Evolutionary conservation across 2,329 filamentous ascomycete species (phyloP).

Genomic region (Colletotrichum trifolii): DNA sequence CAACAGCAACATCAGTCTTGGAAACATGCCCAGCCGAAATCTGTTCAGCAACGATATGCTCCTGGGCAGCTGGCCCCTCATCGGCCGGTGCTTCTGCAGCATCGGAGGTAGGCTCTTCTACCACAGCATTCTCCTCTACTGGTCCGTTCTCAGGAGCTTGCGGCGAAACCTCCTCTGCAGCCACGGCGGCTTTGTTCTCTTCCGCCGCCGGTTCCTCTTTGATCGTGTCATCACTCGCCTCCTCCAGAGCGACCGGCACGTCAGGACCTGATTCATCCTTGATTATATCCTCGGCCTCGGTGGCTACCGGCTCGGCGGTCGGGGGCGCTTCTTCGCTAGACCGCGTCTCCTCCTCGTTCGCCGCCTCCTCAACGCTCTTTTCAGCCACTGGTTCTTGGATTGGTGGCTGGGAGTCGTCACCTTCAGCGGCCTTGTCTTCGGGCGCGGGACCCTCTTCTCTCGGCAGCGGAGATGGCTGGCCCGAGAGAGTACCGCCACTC

Average conservation of each 20-base stretch:
- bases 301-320: not conserved
- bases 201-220: not conserved
- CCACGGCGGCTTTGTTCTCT: not conserved
- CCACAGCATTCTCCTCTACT: not conserved
- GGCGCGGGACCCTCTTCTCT: not conserved
- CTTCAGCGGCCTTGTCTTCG: slow-evolving; percentile 19
- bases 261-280: not conserved
- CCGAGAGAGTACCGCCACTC: not conserved
- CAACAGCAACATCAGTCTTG: not conserved
- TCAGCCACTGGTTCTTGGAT: slow-evolving; percentile 32
- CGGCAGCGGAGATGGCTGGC: slow-evolving; percentile 24
- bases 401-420: slow-evolving; percentile 34
- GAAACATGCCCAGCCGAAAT: not conserved
- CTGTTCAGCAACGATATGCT: not conserved
- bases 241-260: not conserved
- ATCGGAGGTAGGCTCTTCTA: slow-evolving; percentile 7
- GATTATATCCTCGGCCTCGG: not conserved
- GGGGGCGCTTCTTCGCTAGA: not conserved
- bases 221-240: not conserved
- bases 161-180: not conserved
- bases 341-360: slow-evolving; percentile 8
- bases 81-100: not conserved
- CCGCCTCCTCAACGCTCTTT: slow-evolving; percentile 24
- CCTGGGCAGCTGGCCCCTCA: not conserved
- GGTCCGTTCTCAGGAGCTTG: not conserved